A percentile compares a stretch with the other conserved stretches of the same genome.
phyloP scores from a whole-genome alignment of 2,329 filamentous ascomycete genomes.

The Fusarium decemcellulare region DNA sequence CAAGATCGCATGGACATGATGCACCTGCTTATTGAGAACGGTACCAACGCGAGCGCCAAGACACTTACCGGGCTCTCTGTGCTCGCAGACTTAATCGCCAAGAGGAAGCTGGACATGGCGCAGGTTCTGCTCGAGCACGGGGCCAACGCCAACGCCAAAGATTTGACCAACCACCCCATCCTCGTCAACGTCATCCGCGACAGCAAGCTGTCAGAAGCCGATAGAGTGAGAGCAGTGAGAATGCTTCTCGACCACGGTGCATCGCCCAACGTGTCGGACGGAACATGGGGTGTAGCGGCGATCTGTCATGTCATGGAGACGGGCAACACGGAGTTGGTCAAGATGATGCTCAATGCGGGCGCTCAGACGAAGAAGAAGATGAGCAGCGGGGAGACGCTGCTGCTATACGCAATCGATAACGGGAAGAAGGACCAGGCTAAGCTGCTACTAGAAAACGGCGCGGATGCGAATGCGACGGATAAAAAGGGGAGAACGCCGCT shows the following conservation, averaged over 20 bases:
- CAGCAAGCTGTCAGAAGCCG: conserved; percentile 39
- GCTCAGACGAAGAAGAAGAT: conserved; percentile 47
- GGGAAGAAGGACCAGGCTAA: conserved; percentile 40
- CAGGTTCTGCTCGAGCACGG: conserved; percentile 52
- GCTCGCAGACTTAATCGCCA: conserved; percentile 51
- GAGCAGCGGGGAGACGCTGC: conserved; percentile 48
- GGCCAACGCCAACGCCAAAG: conserved; percentile 51
- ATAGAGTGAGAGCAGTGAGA: conserved; percentile 46
- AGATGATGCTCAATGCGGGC: conserved; percentile 48
- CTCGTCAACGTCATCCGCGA: conserved; percentile 51
- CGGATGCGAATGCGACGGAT: conserved; percentile 50
- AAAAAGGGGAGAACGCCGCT: conserved; percentile 51
- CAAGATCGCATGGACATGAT: conserved; percentile 49
- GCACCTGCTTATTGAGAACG: conserved; percentile 52
- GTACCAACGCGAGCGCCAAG: conserved; percentile 50
- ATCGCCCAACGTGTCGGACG: conserved; percentile 46
- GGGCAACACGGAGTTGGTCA: conserved; percentile 42
- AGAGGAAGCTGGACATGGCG: conserved; percentile 50
- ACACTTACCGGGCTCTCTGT: conserved; percentile 51
- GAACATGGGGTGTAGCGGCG: conserved; percentile 35
- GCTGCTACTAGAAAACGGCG: conserved; percentile 50
- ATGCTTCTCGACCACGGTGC: conserved; percentile 54
- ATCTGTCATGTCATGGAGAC: conserved; percentile 47
- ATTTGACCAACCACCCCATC: conserved; percentile 50
- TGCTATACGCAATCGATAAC: conserved; percentile 50